Evolutionary conservation across 345 rosid species (phyloP), one percentile per base, ranked within the genome.

Genomic region (Brassica carinata): DNA sequence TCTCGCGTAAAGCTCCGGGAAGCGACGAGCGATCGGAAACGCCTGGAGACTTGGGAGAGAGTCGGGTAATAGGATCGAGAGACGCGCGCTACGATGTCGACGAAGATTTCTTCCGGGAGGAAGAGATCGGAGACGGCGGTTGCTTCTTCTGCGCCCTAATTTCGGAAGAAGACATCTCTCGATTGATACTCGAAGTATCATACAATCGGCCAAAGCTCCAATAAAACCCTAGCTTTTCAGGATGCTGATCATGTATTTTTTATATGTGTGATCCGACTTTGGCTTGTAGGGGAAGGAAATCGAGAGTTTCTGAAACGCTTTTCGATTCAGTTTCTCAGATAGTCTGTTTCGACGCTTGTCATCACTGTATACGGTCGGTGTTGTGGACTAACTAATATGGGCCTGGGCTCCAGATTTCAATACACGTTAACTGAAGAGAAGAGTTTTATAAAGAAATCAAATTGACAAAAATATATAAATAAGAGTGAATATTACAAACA

Each of bases 401-500:
- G 61, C 61, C 61, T 55, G 61, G 61, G 61, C 61, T 55, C 61
- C 6, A 5, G 3, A 15, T 15, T 17, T 55, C 6, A 55, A 5
- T 51, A n/a, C n/a, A n/a, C n/a, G n/a, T 45, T 9, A 26, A 62
- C 2, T 0, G 5, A 38, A 51, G 58, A 51, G 18, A 51, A 51
- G 53, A 64, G 30, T 15, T 43, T 29, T 14, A 58, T 23, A 62
- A 74, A 45, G 15, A 27, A 15, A 63, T 45, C 34, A 80, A 69
- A 69, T 69, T 43, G 57, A 43, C 48, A 43, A 53, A 40, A 1
- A 43, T n/a, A 51, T 18, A 73, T 5, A 67, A 74, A 74, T 10
- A 67, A 45, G 48, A 18, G 61, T 8, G 40, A 45, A 69, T 71
- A 69, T 69, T 69, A 81, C 83, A 75, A 75, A 81, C 80, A 80